Conservation (phyloP, 2,329 filamentous ascomycete genomes). For the Venturia carpophila region DNA sequence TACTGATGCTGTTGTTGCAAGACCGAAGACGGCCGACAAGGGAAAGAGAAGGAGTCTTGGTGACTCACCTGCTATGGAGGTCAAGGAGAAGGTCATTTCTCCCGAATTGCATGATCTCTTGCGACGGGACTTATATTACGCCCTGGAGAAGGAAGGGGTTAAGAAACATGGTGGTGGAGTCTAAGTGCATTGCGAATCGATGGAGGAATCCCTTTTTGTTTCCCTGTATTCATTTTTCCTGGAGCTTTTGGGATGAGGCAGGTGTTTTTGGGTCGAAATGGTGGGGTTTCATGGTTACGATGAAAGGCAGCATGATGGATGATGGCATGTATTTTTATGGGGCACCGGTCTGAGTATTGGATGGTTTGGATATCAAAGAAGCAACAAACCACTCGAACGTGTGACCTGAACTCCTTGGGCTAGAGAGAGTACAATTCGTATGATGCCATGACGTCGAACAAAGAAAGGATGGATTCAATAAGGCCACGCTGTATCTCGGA, state of each 20-base stretch:
- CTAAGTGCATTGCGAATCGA: neutral
- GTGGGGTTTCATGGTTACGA: neutral
- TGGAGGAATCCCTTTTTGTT: neutral
- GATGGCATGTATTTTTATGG: neutral
- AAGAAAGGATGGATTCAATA: too few relatives aligned
- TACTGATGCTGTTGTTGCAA: slow-evolving; percentile 17
- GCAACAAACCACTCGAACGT: neutral
- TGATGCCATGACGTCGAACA: too few relatives aligned
- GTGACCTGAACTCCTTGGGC: too few relatives aligned
- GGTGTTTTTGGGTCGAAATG: neutral
- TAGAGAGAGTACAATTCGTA: too few relatives aligned
- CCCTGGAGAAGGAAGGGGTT: slow-evolving; percentile 40
- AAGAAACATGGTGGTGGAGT: slow-evolving; percentile 39
- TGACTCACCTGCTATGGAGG: slow-evolving; percentile 18
- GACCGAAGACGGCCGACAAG: slow-evolving; percentile 10
- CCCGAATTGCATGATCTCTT: slow-evolving; percentile 54
- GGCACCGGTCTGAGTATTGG: neutral
- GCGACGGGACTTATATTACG: slow-evolving; percentile 51
- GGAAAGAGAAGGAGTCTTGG: slow-evolving; percentile 20
- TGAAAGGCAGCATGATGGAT: neutral
- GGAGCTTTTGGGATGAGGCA: neutral
- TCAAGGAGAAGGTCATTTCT: slow-evolving; percentile 45
- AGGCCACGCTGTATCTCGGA: too few relatives aligned
- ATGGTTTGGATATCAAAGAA: neutral
- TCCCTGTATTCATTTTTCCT: neutral